phyloP scores from a whole-genome alignment of 441 rosid species.

The Capsella rubella region DNA sequence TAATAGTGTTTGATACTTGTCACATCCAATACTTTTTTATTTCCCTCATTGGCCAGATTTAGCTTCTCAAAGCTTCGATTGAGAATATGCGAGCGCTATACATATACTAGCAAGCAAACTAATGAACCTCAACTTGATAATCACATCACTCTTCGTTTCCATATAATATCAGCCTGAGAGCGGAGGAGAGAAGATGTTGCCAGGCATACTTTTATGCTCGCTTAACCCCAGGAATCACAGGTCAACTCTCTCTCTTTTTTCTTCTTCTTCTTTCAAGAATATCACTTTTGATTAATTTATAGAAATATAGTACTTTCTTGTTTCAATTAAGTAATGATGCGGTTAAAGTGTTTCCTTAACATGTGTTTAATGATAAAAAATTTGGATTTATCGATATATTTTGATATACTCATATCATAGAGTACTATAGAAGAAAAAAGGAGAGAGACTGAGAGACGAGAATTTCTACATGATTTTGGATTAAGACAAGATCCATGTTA shows the following conservation, averaged over 20 bases:
- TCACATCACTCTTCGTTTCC: constrained; percentile 21
- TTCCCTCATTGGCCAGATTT: constrained; percentile 26
- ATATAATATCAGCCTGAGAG: neutral
- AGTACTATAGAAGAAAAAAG: neutral
- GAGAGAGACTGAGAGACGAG: neutral
- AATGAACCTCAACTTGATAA: constrained; percentile 1
- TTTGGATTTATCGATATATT: constrained; percentile 20
- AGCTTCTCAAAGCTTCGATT: neutral
- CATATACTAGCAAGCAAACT: constrained; percentile 28
- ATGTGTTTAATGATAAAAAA: neutral
- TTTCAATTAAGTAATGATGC: neutral
- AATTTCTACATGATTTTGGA: constrained; percentile 26
- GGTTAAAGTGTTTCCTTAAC: neutral
- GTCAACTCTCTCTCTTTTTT: constrained; percentile 32
- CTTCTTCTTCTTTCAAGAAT: neutral
- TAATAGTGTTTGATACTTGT: constrained; percentile 42
- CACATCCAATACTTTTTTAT: constrained; percentile 30
- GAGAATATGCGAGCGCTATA: neutral
- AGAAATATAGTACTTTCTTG: neutral
- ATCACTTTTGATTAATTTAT: neutral
- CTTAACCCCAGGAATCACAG: constrained; percentile 55
- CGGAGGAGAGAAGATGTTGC: constrained; percentile 52
- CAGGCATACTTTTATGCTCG: constrained; percentile 65
- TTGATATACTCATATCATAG: constrained; percentile 2
- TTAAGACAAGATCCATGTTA: constrained; percentile 30